Evolutionary conservation across 441 rosid species (phyloP).

Genomic region (Pelargonium fulgidum): DNA sequence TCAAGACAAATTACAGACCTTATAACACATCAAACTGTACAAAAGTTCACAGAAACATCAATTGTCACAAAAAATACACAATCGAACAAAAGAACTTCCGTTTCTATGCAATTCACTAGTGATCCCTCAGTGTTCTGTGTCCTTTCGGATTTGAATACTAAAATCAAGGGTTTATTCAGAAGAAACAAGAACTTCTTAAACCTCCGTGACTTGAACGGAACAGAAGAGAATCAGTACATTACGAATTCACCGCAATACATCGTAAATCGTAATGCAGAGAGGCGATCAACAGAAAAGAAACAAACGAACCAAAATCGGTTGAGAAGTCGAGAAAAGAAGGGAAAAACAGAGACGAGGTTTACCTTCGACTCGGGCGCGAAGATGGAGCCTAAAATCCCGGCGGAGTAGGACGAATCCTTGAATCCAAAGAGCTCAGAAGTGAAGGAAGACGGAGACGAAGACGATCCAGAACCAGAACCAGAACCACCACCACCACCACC

Average conservation of each 20-base stretch:
- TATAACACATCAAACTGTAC: constrained; percentile 1
- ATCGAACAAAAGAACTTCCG: too few species aligned
- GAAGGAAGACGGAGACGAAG: constrained; percentile 41
- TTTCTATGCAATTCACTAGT: too few species aligned
- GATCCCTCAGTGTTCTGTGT: too few species aligned
- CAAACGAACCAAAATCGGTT: neutral
- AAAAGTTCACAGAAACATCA: neutral
- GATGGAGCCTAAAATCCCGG: constrained; percentile 56
- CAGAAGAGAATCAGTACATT: neutral
- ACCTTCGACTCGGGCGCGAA: constrained; percentile 64
- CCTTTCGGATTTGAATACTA: neutral
- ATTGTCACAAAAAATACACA: neutral
- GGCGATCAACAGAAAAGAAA: neutral
- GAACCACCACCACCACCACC: too few species aligned
- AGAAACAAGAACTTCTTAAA: neutral
- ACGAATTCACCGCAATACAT: neutral
- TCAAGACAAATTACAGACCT: neutral
- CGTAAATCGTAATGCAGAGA: too few species aligned
- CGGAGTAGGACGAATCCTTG: constrained; percentile 46
- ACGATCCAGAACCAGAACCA: neutral
- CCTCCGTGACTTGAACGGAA: neutral
- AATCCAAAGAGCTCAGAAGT: constrained; percentile 70
- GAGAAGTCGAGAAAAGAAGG: neutral
- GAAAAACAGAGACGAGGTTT: neutral
- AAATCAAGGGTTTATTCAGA: neutral